Evolutionary conservation across 2,329 filamentous ascomycete species (phyloP), one percentile per base, ranked within the genome.

Genomic region (Apiospora aurea): DNA sequence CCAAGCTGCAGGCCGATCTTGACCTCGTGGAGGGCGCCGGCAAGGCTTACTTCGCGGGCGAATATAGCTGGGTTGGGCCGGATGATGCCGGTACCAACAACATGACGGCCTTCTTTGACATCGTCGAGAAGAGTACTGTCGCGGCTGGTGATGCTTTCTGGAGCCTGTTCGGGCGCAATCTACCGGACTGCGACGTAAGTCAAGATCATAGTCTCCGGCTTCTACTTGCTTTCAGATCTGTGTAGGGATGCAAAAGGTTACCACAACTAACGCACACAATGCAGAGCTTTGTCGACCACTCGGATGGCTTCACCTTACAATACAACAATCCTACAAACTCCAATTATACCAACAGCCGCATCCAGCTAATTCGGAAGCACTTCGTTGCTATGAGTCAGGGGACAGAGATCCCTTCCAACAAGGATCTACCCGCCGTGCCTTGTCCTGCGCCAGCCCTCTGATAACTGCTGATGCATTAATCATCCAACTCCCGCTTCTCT

Each of bases 101-200:
- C 7, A 76, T 87, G 43, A 74, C 79, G 46, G 78, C 79, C 1
- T 87, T 85, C 78, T 85, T 83, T 74, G 76, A 77, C 29, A 77
- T 81, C 67, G 80, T 87, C 72, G 81, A 86, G 72, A 75, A 76
- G 53, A 82, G 78, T 34, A 79, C 81, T 0, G 79, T 79, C 0
- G 81, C 82, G 2, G 80, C 78, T 4, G 85, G 85, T 3, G 83
- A 84, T 75, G 75, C 82, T 29, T 85, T 86, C 76, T 86, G 84
- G 85, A 85, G 83, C 73, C 75, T 86, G 44, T 87, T 87, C 72
- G 82, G 82, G 38, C 83, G 82, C 70, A 82, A 86, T 71, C 79
- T 82, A 14, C 84, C 83, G 0, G 79, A 86, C 75, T 87, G 85
- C 74, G 75, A 75, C 70, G 83, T 83, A 75, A 77, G 80, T 76